Conservation (phyloP, 2,329 filamentous ascomycete genomes). For the Claviceps maximensis region DNA sequence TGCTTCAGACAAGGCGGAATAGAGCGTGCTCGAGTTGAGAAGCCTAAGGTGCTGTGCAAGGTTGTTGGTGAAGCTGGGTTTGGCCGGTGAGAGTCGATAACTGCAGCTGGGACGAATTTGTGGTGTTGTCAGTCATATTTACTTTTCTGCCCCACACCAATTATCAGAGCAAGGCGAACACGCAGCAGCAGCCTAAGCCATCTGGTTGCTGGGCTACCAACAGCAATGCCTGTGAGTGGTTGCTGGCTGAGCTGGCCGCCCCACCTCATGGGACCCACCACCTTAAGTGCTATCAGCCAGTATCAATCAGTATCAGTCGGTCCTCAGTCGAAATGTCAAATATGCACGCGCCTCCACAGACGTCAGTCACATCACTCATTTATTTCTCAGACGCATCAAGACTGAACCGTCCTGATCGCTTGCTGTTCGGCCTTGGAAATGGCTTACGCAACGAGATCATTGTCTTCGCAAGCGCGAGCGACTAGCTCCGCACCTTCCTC, state of each 20-base stretch:
- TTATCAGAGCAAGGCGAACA: slow-evolving; percentile 7
- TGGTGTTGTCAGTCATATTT: slow-evolving; percentile 21
- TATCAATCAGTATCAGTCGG: neutral
- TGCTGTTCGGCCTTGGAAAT: slow-evolving; percentile 21
- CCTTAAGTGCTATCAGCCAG: neutral
- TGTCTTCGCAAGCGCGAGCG: slow-evolving; percentile 56
- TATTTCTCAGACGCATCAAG: neutral
- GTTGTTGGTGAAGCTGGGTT: slow-evolving; percentile 5
- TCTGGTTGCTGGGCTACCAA: slow-evolving; percentile 18
- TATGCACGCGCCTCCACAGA: neutral
- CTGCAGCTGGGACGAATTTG: slow-evolving; percentile 7
- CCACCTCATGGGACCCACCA: slow-evolving; percentile 11
- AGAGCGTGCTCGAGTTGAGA: neutral
- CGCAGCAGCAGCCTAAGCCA: slow-evolving; percentile 12
- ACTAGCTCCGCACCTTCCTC: slow-evolving; percentile 35
- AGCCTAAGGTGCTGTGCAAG: neutral
- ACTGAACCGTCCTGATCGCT: neutral
- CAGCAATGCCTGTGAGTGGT: slow-evolving; percentile 11
- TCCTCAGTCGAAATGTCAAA: neutral
- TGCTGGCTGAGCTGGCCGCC: slow-evolving; percentile 9
- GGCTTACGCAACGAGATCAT: slow-evolving; percentile 42
- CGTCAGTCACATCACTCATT: neutral
- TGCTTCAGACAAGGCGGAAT: neutral
- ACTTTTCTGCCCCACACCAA: slow-evolving; percentile 16
- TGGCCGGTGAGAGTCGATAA: neutral